Base-by-base conservation (phyloP, 1,139 yeast genomes). In the Hanseniaspora sp. region DNA sequence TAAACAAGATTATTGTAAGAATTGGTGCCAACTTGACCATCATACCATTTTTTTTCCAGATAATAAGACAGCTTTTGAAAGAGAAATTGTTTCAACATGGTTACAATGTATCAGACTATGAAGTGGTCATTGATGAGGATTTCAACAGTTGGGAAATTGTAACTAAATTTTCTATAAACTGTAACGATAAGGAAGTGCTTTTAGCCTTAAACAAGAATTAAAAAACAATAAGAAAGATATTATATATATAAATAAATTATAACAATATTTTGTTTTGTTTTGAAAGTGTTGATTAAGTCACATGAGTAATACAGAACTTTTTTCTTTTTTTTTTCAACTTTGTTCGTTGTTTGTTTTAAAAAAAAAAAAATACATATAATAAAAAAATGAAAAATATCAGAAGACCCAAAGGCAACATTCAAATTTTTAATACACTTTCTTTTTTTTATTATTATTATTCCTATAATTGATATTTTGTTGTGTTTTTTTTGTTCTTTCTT, bases 1-100 rank as follows among this genome's bases (percentile, higher is more conserved):
- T 49, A 15, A 49, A 49, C 12, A 49, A 49, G 31, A 39, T 49
- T 11, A 43, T 49, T 28, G n/a, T 49, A 8, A 43, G 46, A 18
- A 37, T 49, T 13, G 40, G 43, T 12, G 35, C 53, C 8, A 15
- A 41, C 3, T 23, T 49, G 29, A 12, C 39, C 2, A 6, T 43
- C 6, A 49, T 49, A n/a, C 48, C 53, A 8, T 39, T 42, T 17
- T 49, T 37, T 37, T 41, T 28, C 11, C 34, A 41, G 17, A 11
- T 29, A 1, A 15, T 41, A 6, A 41, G 17, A 15, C n/a, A 23
- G 7, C 8, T 28, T 23, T 6, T 41, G 6, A 29, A 28, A 8
- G 45, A 41, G 3, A 41, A 28, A 9, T n/a, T 41, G 17, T 11
- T 23, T 11, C 15, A 41, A 28, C 8, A 5, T 7, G 45, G 45